Conservation (phyloP, 768 basidiomycete species). For the Mycena capillaripes region DNA sequence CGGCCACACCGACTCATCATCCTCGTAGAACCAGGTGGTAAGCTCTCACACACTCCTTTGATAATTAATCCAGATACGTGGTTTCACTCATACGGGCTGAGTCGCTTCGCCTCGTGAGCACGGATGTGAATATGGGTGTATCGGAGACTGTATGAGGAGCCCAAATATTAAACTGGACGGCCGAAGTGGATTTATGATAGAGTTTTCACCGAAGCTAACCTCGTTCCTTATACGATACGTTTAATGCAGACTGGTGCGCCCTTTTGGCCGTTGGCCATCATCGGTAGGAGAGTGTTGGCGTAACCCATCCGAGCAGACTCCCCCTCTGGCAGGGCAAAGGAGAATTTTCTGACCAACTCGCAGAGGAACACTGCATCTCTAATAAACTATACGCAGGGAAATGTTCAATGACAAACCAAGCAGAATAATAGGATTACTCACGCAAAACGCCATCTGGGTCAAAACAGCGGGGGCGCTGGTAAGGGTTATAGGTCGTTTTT, state of each 20-base stretch:
- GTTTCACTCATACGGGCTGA: too few species aligned
- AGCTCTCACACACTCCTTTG: too few species aligned
- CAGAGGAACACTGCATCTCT: conserved; percentile 60
- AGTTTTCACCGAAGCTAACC: too few species aligned
- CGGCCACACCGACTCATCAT: too few species aligned
- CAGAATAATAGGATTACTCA: conserved; percentile 5
- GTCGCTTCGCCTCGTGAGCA: too few species aligned
- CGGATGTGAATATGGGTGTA: too few species aligned
- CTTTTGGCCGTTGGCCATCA: neutral
- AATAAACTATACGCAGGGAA: conserved; percentile 37
- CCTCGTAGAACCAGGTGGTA: too few species aligned
- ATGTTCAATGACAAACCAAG: neutral
- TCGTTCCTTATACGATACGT: neutral
- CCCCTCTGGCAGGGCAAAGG: conserved; percentile 48
- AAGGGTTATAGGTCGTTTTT: neutral
- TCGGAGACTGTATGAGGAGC: too few species aligned
- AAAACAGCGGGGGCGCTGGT: neutral
- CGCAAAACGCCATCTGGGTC: conserved; percentile 36
- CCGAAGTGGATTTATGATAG: too few species aligned
- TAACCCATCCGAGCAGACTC: neutral
- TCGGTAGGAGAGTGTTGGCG: neutral
- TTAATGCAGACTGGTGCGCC: neutral
- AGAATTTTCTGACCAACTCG: conserved; percentile 53
- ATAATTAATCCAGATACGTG: too few species aligned
- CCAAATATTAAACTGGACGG: too few species aligned